These are phyloP conservation scores for Phoma herbarum DNA, from an alignment of 2,329 filamentous ascomycete genomes.

Conservation along the genomic window DNA sequence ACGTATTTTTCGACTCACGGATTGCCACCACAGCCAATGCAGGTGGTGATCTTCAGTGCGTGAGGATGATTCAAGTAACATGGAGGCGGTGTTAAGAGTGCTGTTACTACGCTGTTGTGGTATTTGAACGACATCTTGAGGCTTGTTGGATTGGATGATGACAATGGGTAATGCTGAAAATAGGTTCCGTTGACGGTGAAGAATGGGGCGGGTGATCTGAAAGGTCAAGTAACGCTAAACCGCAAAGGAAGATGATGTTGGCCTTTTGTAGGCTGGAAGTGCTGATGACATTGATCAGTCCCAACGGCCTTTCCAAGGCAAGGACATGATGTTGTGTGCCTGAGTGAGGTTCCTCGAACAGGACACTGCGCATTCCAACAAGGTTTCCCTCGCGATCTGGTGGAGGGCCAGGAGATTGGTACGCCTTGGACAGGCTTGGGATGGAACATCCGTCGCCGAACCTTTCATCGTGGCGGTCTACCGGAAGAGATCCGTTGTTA, in stretches of 20 bases:
- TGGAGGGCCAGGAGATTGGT: background rate
- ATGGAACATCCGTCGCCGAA: background rate
- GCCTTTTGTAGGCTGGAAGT: background rate
- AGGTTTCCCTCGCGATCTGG: background rate
- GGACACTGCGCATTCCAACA: background rate
- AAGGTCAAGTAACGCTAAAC: no score
- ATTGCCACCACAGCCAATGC: conserved; percentile 16
- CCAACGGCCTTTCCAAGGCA: background rate
- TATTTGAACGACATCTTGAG: conserved; percentile 1
- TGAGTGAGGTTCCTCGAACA: background rate
- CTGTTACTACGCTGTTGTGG: background rate
- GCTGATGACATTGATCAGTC: conserved; percentile 1
- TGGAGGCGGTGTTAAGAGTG: background rate
- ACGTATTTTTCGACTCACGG: conserved; percentile 4
- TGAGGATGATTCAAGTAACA: conserved; percentile 16
- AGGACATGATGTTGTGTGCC: background rate
- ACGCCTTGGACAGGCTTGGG: background rate
- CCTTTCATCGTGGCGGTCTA: background rate
- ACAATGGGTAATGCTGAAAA: background rate
- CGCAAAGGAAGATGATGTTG: background rate
- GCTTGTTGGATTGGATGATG: background rate
- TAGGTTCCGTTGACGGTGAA: background rate
- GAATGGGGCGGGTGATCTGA: background rate
- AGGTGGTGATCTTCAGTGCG: conserved; percentile 13
- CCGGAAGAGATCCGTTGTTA: background rate